A percentile compares a stretch with the other conserved stretches of the same genome.
Evolutionary conservation across 1,284 basidiomycete genomes (phyloP).

Genomic region (Pascua guehoae): DNA sequence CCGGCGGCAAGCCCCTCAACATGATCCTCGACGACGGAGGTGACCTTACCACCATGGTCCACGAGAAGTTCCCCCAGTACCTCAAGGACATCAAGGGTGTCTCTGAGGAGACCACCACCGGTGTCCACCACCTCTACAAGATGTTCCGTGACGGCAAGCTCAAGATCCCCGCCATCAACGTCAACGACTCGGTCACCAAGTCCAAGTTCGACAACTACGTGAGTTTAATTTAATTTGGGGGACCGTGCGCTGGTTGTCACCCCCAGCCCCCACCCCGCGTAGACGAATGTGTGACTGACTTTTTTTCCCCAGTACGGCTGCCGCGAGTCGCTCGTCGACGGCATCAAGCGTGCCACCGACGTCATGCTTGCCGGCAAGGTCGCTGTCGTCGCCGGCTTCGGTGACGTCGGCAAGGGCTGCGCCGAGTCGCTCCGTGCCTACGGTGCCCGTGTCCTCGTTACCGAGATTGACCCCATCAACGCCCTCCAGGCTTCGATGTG

Average conservation of each 20-base stretch:
- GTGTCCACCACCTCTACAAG: slow-evolving; percentile 99
- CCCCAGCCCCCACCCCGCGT: too few relatives aligned
- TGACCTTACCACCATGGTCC: slow-evolving; percentile 90
- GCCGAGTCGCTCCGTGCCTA: slow-evolving; percentile 96
- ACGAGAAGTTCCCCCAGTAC: slow-evolving; percentile 92
- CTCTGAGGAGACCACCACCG: slow-evolving; percentile 99
- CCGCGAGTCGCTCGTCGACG: slow-evolving; percentile 98
- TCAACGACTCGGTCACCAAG: slow-evolving; percentile 99
- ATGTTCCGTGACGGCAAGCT: slow-evolving; percentile 91
- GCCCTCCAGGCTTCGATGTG: slow-evolving; percentile 99
- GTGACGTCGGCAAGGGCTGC: slow-evolving; percentile 99
- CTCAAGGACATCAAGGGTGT: slow-evolving; percentile 81
- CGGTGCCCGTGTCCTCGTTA: slow-evolving; percentile 92
- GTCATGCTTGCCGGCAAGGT: slow-evolving; percentile 99
- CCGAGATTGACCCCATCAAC: slow-evolving; percentile 99
- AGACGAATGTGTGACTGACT: too few relatives aligned
- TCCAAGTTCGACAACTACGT: slow-evolving; percentile 83
- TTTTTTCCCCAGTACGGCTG: slow-evolving; percentile 74
- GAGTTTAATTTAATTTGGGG: slow-evolving; percentile 6
- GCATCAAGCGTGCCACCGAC: slow-evolving; percentile 99
- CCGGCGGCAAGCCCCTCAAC: slow-evolving; percentile 77
- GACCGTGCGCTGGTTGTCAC: too few relatives aligned
- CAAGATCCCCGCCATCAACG: slow-evolving; percentile 98
- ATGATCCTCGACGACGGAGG: slow-evolving; percentile 99
- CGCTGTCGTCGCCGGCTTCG: slow-evolving; percentile 96